Conservation (phyloP, 805 yeast species). For the Candida jianshihensis region DNA sequence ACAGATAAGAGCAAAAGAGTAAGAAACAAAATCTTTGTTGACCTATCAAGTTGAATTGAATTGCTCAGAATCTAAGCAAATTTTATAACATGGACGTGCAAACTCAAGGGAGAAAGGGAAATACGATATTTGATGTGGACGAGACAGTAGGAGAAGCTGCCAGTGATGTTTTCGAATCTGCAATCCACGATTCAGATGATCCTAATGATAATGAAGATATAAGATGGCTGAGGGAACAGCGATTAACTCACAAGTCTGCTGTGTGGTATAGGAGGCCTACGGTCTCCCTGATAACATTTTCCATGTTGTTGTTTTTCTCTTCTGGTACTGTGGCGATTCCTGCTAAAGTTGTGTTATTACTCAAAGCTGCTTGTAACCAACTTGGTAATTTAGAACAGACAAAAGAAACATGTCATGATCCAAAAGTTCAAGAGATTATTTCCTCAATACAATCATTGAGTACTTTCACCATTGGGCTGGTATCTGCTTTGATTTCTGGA, state of each 20-base stretch:
- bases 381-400: slow-evolving; percentile 24
- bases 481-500: slow-evolving; percentile 48
- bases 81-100: too few relatives aligned
- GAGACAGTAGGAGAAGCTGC: background rate
- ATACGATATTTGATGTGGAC: background rate
- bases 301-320: slow-evolving; percentile 36
- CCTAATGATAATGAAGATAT: slow-evolving; percentile 33
- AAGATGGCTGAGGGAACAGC: slow-evolving; percentile 43
- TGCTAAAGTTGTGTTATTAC: slow-evolving; percentile 29
- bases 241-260: slow-evolving; percentile 33
- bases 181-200: slow-evolving; percentile 30
- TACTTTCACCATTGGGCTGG: slow-evolving; percentile 34
- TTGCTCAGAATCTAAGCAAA: too few relatives aligned
- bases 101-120: too few relatives aligned
- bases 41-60: too few relatives aligned
- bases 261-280: slow-evolving; percentile 57
- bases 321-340: slow-evolving; percentile 33
- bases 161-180: slow-evolving; percentile 33
- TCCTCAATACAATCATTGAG: slow-evolving; percentile 44
- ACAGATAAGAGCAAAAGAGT: too few relatives aligned
- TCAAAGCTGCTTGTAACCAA: slow-evolving; percentile 21
- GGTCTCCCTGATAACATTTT: slow-evolving; percentile 38
- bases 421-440: slow-evolving; percentile 34
- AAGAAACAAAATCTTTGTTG: too few relatives aligned
- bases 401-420: slow-evolving; percentile 29